These are phyloP conservation scores for Amylostereum areolatum DNA, from an alignment of 1,284 basidiomycete genomes.

Conservation along the genomic window DNA sequence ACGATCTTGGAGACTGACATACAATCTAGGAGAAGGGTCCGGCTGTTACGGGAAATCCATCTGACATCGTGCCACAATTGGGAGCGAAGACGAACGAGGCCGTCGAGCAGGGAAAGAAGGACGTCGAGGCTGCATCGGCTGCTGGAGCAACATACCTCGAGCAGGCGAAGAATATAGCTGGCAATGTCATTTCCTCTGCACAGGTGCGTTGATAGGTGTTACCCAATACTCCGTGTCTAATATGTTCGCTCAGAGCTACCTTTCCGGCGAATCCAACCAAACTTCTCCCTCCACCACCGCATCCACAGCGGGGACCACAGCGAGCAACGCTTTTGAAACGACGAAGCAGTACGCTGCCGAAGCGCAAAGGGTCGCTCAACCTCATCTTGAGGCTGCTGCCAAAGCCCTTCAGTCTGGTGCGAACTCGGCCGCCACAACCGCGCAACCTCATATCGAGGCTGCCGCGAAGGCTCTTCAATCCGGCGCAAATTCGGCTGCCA, in stretches of 20 bases:
- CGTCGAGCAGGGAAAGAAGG: constrained; percentile 46
- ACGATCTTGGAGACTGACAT: not conserved
- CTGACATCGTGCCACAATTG: constrained; percentile 38
- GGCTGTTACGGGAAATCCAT: constrained; percentile 32
- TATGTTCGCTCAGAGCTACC: not conserved
- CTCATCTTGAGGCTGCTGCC: constrained; percentile 16
- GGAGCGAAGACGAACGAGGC: constrained; percentile 41
- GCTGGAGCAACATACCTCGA: constrained; percentile 42
- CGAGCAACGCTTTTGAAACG: constrained; percentile 5
- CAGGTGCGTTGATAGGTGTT: constrained; percentile 32
- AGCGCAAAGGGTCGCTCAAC: constrained; percentile 17
- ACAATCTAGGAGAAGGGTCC: constrained; percentile 35
- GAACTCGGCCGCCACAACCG: constrained; percentile 8
- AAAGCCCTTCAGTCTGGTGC: not conserved
- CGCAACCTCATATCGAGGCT: constrained; percentile 19
- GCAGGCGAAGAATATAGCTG: constrained; percentile 44
- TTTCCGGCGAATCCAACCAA: constrained; percentile 1
- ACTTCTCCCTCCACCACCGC: constrained; percentile 3
- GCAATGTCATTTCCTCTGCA: constrained; percentile 40
- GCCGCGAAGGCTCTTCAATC: constrained; percentile 1
- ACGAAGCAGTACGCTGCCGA: constrained; percentile 18
- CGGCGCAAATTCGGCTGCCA: constrained; percentile 5
- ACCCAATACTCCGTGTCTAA: not conserved
- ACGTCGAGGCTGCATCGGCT: constrained; percentile 39
- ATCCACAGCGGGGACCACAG: constrained; percentile 9